These are phyloP conservation scores for Spinacia oleracea DNA, from an alignment of 179 eudicot species.

Conservation along the genomic window DNA sequence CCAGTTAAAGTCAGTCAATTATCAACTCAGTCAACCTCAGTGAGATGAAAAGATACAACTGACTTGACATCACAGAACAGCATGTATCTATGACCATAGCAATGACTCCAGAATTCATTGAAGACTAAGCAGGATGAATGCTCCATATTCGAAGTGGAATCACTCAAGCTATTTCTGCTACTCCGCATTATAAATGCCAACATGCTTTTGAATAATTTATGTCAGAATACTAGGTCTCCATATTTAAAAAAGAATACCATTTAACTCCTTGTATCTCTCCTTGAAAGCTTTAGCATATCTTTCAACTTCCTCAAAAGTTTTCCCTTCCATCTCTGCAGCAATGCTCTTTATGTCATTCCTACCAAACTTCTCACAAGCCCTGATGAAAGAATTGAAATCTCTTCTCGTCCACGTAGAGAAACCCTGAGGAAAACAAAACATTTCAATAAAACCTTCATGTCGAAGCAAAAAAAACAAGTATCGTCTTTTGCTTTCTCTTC, in stretches of 20 bases:
- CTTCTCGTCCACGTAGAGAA: conserved; percentile 93
- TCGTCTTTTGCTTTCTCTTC: not conserved
- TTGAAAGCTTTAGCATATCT: conserved; percentile 93
- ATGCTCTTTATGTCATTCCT: conserved; percentile 74
- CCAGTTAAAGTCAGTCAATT: not conserved
- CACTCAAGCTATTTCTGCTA: not conserved
- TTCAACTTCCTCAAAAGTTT: conserved; percentile 92
- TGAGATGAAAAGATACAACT: not conserved
- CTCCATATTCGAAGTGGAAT: not conserved
- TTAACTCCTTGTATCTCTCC: conserved; percentile 89
- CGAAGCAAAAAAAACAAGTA: not conserved
- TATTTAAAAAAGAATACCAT: conserved; percentile 43
- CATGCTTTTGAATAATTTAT: not conserved
- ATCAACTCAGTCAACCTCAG: not conserved
- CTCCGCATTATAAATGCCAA: not conserved
- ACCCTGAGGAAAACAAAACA: conserved; percentile 50
- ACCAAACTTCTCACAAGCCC: conserved; percentile 97
- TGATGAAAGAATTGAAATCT: conserved; percentile 85
- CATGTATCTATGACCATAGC: not conserved
- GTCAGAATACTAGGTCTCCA: not conserved
- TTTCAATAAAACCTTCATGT: not conserved
- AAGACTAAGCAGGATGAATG: not conserved
- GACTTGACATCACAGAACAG: not conserved
- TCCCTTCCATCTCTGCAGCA: conserved; percentile 95
- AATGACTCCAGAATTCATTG: not conserved